These are phyloP conservation scores for Melaleuca quinquenervia DNA, from an alignment of 345 rosid genomes.

Conservation along the genomic window DNA sequence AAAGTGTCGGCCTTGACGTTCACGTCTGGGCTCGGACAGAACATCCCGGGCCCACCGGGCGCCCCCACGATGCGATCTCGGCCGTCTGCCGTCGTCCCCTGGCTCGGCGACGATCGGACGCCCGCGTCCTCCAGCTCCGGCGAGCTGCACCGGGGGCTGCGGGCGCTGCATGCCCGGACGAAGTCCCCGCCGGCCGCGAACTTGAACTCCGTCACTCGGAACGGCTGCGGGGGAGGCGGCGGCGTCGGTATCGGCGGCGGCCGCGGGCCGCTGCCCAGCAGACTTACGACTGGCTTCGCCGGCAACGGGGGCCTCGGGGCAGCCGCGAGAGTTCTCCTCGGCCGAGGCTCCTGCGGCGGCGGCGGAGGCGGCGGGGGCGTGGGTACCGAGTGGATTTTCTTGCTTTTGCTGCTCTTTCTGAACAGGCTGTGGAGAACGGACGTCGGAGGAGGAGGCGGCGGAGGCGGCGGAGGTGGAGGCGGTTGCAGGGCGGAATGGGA, in stretches of 20 bases:
- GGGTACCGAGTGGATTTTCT: conserved; percentile 41
- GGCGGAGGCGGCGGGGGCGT: conserved; percentile 42
- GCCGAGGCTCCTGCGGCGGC: background rate
- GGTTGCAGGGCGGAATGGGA: conserved; percentile 13
- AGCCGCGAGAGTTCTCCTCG: background rate
- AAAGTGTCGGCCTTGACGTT: conserved; percentile 67
- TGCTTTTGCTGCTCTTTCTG: conserved; percentile 47
- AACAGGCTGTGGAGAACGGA: conserved; percentile 57
- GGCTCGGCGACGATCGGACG: background rate
- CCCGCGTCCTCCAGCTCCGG: conserved; percentile 19
- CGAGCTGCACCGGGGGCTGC: conserved; percentile 57
- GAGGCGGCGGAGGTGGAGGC: conserved; percentile 63
- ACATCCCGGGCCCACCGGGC: conserved; percentile 9
- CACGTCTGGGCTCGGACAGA: conserved; percentile 86
- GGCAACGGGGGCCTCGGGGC: conserved; percentile 63
- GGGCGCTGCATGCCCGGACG: conserved; percentile 38
- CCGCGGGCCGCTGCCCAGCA: conserved; percentile 17
- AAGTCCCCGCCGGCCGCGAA: conserved; percentile 40
- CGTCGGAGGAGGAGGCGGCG: conserved; percentile 51
- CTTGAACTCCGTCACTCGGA: conserved; percentile 28
- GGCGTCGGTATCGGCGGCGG: conserved; percentile 30
- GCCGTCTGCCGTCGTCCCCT: background rate
- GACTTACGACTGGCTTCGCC: conserved; percentile 13
- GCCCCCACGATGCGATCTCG: background rate
- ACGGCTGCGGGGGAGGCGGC: conserved; percentile 65